Percentiles rank a stretch among this genome's conserved stretches.
phyloP scores from a whole-genome alignment of 345 rosid genomes.

The Conringia planisiliqua region DNA sequence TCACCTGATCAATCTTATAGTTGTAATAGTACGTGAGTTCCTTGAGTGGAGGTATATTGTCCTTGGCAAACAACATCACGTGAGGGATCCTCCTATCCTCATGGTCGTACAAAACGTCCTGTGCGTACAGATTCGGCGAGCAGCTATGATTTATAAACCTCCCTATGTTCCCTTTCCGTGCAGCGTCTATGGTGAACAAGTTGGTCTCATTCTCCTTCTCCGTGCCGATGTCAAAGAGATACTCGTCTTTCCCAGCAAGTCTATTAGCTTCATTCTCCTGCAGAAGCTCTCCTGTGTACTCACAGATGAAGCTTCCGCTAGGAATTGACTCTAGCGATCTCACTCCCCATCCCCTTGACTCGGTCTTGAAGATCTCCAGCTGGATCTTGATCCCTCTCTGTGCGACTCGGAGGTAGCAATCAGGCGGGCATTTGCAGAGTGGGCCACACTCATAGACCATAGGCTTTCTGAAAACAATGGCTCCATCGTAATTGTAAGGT shows the following conservation, averaged over 20 bases:
- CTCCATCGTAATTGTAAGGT: slow-evolving; percentile 72
- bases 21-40: slow-evolving; percentile 80
- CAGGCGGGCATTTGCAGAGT: slow-evolving; percentile 65
- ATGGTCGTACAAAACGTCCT: slow-evolving; percentile 74
- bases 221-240: slow-evolving; percentile 70
- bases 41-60: slow-evolving; percentile 79
- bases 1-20: slow-evolving; percentile 58
- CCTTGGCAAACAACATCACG: slow-evolving; percentile 76
- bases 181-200: slow-evolving; percentile 85
- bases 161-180: slow-evolving; percentile 64
- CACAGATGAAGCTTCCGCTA: slow-evolving; percentile 80
- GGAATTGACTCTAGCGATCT: slow-evolving; percentile 72
- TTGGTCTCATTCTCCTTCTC: slow-evolving; percentile 23
- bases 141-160: slow-evolving; percentile 93
- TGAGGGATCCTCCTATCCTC: slow-evolving; percentile 72
- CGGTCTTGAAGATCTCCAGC: slow-evolving; percentile 83
- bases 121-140: slow-evolving; percentile 91
- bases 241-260: slow-evolving; percentile 69
- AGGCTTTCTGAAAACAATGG: slow-evolving; percentile 58
- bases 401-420: slow-evolving; percentile 67
- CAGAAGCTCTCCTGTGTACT: slow-evolving; percentile 80
- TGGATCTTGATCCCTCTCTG: slow-evolving; percentile 74
- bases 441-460: slow-evolving; percentile 86
- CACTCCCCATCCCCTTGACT: slow-evolving; percentile 88
- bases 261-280: slow-evolving; percentile 73